phyloP scores from a whole-genome alignment of 164 flowering plant genomes.

The Berberis vulgaris region DNA sequence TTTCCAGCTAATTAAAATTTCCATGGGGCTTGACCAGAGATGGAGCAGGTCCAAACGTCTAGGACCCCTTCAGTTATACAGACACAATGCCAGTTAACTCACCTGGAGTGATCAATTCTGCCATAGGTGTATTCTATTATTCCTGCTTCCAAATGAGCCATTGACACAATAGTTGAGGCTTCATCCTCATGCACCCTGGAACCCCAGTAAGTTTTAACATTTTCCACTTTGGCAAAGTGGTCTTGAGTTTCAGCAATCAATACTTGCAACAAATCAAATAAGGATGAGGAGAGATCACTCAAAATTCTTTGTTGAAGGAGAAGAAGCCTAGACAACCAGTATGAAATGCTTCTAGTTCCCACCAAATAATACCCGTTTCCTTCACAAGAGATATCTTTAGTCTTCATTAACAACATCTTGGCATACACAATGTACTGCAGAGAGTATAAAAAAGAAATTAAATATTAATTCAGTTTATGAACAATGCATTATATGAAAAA shows the following conservation, averaged over 20 bases:
- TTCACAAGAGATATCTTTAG: constrained; percentile 43
- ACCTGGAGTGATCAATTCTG: constrained; percentile 68
- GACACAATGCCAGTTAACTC: constrained; percentile 7
- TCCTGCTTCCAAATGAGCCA: constrained; percentile 73
- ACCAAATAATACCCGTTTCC: constrained; percentile 15
- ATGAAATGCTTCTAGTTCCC: constrained; percentile 49
- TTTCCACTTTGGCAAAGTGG: constrained; percentile 49
- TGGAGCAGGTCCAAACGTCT: not conserved
- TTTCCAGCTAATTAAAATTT: too few species aligned
- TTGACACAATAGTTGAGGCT: constrained; percentile 35
- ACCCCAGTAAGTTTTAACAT: constrained; percentile 58
- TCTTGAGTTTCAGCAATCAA: constrained; percentile 25
- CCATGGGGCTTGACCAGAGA: too few species aligned
- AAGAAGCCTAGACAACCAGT: constrained; percentile 49
- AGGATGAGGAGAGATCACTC: constrained; percentile 51
- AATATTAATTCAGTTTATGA: not conserved
- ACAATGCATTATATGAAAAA: not conserved
- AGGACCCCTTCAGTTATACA: not conserved
- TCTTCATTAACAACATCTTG: constrained; percentile 57
- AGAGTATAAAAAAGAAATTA: not conserved
- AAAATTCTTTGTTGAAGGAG: constrained; percentile 41
- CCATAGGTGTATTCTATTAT: constrained; percentile 58
- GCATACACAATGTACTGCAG: constrained; percentile 77
- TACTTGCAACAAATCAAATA: constrained; percentile 58
- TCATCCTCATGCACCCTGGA: constrained; percentile 34